Evolutionary conservation across 1,284 basidiomycete genomes (phyloP).

Genomic region (Ustilago shanxiensis): DNA sequence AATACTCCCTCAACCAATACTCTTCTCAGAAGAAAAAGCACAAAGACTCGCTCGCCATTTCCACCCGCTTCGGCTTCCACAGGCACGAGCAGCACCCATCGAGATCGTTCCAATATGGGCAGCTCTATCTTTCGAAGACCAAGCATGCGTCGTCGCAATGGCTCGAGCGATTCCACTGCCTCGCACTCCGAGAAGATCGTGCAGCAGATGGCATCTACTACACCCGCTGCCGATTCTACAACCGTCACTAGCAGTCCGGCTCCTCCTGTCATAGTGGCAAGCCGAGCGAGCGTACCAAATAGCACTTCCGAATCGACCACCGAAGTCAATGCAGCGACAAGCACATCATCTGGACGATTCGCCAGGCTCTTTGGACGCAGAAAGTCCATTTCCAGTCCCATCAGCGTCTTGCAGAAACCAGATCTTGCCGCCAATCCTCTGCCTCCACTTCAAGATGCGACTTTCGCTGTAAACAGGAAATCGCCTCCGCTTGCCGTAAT

Average conservation of each 20-base stretch:
- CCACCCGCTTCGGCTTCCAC: slow-evolving; percentile 46
- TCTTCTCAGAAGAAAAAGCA: slow-evolving; percentile 22
- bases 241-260: neutral
- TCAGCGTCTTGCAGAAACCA: slow-evolving; percentile 9
- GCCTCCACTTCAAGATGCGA: slow-evolving; percentile 18
- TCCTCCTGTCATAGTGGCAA: slow-evolving; percentile 3
- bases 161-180: slow-evolving; percentile 23
- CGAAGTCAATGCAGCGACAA: neutral
- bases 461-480: neutral
- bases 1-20: slow-evolving; percentile 5
- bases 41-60: slow-evolving; percentile 18
- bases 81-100: slow-evolving; percentile 29
- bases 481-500: slow-evolving; percentile 43
- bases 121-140: slow-evolving; percentile 31
- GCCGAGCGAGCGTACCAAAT: neutral
- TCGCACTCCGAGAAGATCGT: slow-evolving; percentile 9
- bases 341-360: slow-evolving; percentile 18
- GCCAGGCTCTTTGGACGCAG: slow-evolving; percentile 36
- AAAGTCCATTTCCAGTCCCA: slow-evolving; percentile 34
- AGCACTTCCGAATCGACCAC: neutral
- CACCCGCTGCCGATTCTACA: neutral
- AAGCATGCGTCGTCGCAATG: slow-evolving; percentile 41
- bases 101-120: slow-evolving; percentile 32
- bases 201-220: neutral
- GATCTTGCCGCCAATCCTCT: slow-evolving; percentile 23